phyloP scores from a whole-genome alignment of 192 early-diverging fungal genomes.

The Linnemannia schmuckeri region DNA sequence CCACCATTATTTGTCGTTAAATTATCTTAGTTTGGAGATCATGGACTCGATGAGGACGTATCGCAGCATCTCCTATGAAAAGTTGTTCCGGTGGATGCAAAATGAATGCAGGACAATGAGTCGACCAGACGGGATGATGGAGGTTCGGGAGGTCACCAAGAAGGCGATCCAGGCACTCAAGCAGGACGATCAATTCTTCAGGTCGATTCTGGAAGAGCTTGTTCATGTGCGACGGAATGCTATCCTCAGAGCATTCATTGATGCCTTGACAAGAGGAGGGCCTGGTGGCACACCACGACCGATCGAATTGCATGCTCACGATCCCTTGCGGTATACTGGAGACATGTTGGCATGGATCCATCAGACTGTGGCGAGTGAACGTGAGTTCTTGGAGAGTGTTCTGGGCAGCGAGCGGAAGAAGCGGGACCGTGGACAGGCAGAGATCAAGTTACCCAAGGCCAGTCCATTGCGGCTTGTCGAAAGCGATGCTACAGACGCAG shows the following conservation, averaged over 20 bases:
- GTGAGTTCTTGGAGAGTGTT: conserved; percentile 87
- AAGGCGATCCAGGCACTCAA: conserved; percentile 77
- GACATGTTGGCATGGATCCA: conserved; percentile 99
- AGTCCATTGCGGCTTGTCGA: conserved; percentile 35
- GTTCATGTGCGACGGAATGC: conserved; percentile 75
- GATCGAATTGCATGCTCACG: conserved; percentile 93
- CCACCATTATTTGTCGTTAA: background rate
- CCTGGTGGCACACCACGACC: conserved; percentile 85
- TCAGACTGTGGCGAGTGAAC: conserved; percentile 89
- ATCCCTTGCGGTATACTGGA: conserved; percentile 91
- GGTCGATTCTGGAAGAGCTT: conserved; percentile 81
- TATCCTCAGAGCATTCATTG: conserved; percentile 76
- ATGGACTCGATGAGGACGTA: conserved; percentile 78
- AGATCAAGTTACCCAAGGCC: conserved; percentile 45
- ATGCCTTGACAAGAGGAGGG: conserved; percentile 82
- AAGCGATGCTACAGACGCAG: conserved; percentile 56
- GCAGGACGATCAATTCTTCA: conserved; percentile 80
- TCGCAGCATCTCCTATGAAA: conserved; percentile 83
- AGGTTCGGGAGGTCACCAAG: conserved; percentile 71
- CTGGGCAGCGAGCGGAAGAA: conserved; percentile 60
- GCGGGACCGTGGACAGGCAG: conserved; percentile 40
- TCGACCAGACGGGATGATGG: conserved; percentile 72
- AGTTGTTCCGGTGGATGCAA: conserved; percentile 82
- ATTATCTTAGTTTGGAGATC: conserved; percentile 71
- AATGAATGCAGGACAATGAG: conserved; percentile 74